These are phyloP conservation scores for Vicia villosa DNA, from an alignment of 306 rosid species.

Conservation along the genomic window DNA sequence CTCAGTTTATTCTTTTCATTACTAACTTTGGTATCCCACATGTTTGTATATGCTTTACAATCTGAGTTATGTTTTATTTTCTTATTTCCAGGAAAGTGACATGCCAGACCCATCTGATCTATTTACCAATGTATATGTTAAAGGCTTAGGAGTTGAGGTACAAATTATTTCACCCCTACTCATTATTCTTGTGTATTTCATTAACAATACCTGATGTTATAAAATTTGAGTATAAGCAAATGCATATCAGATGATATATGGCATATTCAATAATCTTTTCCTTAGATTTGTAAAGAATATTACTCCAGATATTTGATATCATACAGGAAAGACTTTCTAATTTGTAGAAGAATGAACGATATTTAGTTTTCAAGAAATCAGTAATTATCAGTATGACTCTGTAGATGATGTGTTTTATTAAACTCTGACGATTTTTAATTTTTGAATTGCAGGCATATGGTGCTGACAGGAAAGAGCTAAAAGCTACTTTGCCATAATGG, in stretches of 20 bases:
- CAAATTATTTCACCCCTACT: conserved; percentile 20
- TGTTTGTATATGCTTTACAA: conserved; percentile 18
- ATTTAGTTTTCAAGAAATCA: neutral
- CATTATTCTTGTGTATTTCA: neutral
- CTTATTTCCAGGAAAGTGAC: conserved; percentile 70
- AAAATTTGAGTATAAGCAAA: neutral
- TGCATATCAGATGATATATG: neutral
- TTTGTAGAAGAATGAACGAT: conserved; percentile 8
- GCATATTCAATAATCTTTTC: neutral
- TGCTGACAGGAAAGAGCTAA: conserved; percentile 79
- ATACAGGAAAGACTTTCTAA: neutral
- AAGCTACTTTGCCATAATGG: conserved; percentile 61
- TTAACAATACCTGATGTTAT: neutral
- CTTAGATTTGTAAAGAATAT: conserved; percentile 10
- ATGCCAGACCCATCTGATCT: conserved; percentile 83
- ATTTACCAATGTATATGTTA: conserved; percentile 64
- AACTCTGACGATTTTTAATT: conserved; percentile 12
- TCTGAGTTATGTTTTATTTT: conserved; percentile 33
- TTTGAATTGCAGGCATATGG: conserved; percentile 69
- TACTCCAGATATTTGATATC: conserved; percentile 6
- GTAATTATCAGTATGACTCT: neutral
- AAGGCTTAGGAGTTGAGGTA: conserved; percentile 82
- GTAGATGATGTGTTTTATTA: conserved; percentile 3
- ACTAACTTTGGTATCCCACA: neutral
- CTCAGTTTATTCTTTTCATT: conserved; percentile 3